A percentile compares a stretch with the other conserved stretches of the same genome.
phyloP scores from a whole-genome alignment of 495 filamentous ascomycete species.

The Xylaria flabelliformis region DNA sequence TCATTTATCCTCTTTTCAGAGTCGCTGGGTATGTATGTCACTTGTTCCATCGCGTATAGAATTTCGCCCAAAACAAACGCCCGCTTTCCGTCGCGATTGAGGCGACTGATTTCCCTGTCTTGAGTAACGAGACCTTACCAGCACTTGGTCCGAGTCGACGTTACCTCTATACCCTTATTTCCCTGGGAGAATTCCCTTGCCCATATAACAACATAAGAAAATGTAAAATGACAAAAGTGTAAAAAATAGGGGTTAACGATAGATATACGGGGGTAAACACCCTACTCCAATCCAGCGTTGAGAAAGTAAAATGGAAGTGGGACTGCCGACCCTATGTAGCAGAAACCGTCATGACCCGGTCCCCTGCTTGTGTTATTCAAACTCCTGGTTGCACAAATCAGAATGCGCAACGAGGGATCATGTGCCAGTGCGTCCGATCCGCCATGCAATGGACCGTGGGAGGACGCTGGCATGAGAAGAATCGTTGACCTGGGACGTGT shows the following conservation, averaged over 20 bases:
- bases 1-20: slow-evolving; percentile 14
- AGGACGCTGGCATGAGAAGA: neutral
- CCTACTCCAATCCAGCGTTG: slow-evolving; percentile 17
- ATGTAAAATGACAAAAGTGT: neutral
- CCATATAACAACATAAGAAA: slow-evolving; percentile 1
- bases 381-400: slow-evolving; percentile 2
- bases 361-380: neutral
- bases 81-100: slow-evolving; percentile 35
- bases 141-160: slow-evolving; percentile 46
- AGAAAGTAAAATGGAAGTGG: slow-evolving; percentile 2
- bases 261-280: slow-evolving; percentile 11
- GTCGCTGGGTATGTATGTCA: slow-evolving; percentile 8
- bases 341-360: neutral
- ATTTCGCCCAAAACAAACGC: slow-evolving; percentile 27
- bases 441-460: slow-evolving; percentile 2
- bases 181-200: slow-evolving; percentile 5
- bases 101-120: slow-evolving; percentile 39
- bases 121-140: slow-evolving; percentile 42
- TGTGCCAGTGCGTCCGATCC: neutral
- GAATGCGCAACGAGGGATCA: neutral
- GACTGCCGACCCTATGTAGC: neutral
- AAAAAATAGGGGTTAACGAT: neutral
- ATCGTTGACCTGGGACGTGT: slow-evolving; percentile 20
- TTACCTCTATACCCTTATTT: slow-evolving; percentile 38
- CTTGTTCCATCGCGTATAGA: slow-evolving; percentile 5